These are phyloP conservation scores for Wickerhamiella kazuoi DNA, from an alignment of 805 yeast species.

Conservation along the genomic window DNA sequence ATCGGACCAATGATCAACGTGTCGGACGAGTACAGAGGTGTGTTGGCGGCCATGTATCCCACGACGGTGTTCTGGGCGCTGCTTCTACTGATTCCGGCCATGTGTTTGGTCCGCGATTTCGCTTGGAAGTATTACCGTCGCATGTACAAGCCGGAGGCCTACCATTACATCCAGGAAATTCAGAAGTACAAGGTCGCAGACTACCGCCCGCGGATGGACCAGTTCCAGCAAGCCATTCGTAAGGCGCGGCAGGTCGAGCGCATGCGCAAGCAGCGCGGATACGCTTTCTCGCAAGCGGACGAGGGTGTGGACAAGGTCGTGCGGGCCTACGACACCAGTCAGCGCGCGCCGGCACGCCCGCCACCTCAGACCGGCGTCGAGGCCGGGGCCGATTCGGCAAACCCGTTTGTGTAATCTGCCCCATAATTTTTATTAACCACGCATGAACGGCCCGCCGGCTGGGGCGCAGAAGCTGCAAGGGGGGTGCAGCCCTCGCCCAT, in stretches of 20 bases:
- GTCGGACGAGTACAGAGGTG: slow-evolving; percentile 72
- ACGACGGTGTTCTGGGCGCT: slow-evolving; percentile 72
- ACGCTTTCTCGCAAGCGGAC: slow-evolving; percentile 92
- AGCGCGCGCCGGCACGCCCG: slow-evolving; percentile 28
- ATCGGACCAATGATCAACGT: slow-evolving; percentile 72
- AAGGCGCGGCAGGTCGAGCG: slow-evolving; percentile 96
- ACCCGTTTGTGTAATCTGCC: not conserved
- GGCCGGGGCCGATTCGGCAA: too few species aligned
- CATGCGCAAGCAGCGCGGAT: slow-evolving; percentile 95
- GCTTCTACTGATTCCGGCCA: slow-evolving; percentile 50
- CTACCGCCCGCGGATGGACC: slow-evolving; percentile 88
- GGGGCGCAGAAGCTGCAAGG: too few species aligned
- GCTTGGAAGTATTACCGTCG: slow-evolving; percentile 90
- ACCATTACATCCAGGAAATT: slow-evolving; percentile 90
- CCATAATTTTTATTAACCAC: too few species aligned
- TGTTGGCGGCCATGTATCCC: slow-evolving; percentile 56
- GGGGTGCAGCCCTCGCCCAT: too few species aligned
- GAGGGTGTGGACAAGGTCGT: slow-evolving; percentile 85
- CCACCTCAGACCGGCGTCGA: not conserved
- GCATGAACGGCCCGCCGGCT: too few species aligned
- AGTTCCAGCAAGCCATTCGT: slow-evolving; percentile 90
- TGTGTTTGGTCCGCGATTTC: slow-evolving; percentile 74
- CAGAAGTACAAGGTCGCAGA: slow-evolving; percentile 90
- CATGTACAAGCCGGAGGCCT: slow-evolving; percentile 77
- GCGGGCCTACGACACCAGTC: slow-evolving; percentile 88